Percentiles rank a stretch among this genome's conserved stretches.
Conservation (phyloP, 2,329 filamentous ascomycete species). For the Ophiostoma piceae region DNA sequence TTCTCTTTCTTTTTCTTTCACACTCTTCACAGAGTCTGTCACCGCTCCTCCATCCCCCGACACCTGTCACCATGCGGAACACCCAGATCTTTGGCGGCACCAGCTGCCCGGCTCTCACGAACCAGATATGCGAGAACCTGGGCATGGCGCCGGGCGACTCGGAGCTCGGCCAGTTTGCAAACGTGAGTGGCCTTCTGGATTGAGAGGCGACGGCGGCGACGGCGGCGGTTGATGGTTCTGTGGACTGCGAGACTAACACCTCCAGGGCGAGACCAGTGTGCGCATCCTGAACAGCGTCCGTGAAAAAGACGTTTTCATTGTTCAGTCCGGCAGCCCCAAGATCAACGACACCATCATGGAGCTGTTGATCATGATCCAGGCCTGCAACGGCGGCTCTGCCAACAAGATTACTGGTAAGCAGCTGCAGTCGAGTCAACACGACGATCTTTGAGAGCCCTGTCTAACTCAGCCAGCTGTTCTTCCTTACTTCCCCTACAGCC, state of each 20-base stretch:
- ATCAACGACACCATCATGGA: conserved; percentile 99
- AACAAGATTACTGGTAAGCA: conserved; percentile 83
- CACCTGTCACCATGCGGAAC: conserved; percentile 36
- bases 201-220: conserved; percentile 21
- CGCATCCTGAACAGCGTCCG: conserved; percentile 71
- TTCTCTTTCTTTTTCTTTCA: background rate
- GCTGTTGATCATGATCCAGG: conserved; percentile 97
- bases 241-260: conserved; percentile 19
- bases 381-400: conserved; percentile 94
- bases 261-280: conserved; percentile 63
- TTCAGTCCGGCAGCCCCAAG: conserved; percentile 90
- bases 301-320: conserved; percentile 98
- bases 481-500: conserved; percentile 97
- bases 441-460: background rate
- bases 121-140: conserved; percentile 62
- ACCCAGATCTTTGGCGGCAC: conserved; percentile 64
- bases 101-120: conserved; percentile 59
- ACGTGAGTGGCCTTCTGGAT: conserved; percentile 40
- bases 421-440: background rate
- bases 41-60: conserved; percentile 11
- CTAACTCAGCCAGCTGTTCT: conserved; percentile 59
- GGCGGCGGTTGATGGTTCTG: background rate
- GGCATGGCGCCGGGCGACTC: conserved; percentile 60
- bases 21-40: conserved; percentile 7
- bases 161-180: conserved; percentile 65